Percentiles rank a stretch among this genome's conserved stretches.
Conservation (phyloP, 441 rosid genomes). For the Populus hybrid region DNA sequence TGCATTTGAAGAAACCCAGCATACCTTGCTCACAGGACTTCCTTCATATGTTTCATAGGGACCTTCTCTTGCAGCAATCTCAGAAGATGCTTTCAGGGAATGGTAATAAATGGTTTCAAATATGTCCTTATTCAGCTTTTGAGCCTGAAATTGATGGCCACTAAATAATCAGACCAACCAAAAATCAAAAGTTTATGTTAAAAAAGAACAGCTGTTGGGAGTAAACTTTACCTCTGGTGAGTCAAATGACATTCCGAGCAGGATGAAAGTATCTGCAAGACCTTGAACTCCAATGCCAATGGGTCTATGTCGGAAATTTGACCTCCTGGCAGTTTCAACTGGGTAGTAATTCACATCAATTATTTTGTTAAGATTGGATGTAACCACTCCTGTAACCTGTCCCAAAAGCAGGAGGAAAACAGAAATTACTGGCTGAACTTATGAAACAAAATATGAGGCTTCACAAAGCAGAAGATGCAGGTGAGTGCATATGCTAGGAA, state of each 20-base stretch:
- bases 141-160: slow-evolving; percentile 4
- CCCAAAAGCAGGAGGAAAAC: slow-evolving; percentile 3
- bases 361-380: slow-evolving; percentile 77
- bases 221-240: slow-evolving; percentile 60
- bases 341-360: slow-evolving; percentile 88
- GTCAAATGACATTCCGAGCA: slow-evolving; percentile 90
- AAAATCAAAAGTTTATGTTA: background rate
- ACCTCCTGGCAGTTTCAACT: slow-evolving; percentile 75
- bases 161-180: slow-evolving; percentile 15
- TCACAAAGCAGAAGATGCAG: background rate
- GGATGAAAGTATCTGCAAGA: slow-evolving; percentile 84
- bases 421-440: background rate
- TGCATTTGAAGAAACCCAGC: background rate
- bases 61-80: too few relatives aligned
- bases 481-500: background rate
- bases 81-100: too few relatives aligned
- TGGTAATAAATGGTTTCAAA: too few relatives aligned
- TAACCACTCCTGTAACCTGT: slow-evolving; percentile 71
- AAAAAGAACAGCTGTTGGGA: background rate
- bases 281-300: slow-evolving; percentile 93
- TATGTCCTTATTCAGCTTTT: too few relatives aligned
- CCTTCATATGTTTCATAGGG: slow-evolving; percentile 55
- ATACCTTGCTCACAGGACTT: slow-evolving; percentile 87
- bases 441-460: background rate
- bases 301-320: slow-evolving; percentile 79